Conservation (phyloP, 176 grass and related monocot genomes). For the Alloteropsis semialata region DNA sequence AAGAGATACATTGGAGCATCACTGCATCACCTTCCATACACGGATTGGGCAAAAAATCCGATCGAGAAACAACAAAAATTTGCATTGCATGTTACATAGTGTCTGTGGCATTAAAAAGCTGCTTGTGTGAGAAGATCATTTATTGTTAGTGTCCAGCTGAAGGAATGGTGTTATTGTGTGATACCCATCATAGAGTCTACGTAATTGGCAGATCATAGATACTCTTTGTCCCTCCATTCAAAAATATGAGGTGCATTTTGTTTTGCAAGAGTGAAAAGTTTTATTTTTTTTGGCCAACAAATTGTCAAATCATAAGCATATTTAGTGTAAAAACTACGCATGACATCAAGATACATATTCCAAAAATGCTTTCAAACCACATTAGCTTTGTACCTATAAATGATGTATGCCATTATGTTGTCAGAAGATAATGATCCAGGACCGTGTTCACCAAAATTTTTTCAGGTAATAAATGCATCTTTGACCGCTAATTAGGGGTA, state of each 20-base stretch:
- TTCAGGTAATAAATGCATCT: too few species aligned
- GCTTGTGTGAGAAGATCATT: not conserved
- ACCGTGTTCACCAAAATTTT: too few species aligned
- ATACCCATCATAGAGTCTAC: not conserved
- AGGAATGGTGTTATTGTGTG: not conserved
- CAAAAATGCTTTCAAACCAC: not conserved
- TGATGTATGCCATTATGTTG: not conserved
- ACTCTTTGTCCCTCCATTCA: not conserved
- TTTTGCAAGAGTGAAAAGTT: not conserved
- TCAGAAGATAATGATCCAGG: not conserved
- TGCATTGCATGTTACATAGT: not conserved
- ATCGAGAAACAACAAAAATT: not conserved
- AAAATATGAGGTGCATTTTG: not conserved
- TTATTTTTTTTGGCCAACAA: not conserved
- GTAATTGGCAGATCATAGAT: not conserved
- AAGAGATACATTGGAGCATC: not conserved
- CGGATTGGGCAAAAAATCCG: not conserved
- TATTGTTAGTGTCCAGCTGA: not conserved
- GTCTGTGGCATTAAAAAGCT: not conserved
- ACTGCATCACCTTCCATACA: not conserved
- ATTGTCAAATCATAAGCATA: not conserved
- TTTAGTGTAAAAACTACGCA: not conserved
- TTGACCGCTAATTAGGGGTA: too few species aligned
- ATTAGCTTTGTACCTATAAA: not conserved
- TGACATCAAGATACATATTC: not conserved